Evolutionary conservation across 176 grass and related monocot genomes (phyloP).

Genomic region (Saccharum officinarum): DNA sequence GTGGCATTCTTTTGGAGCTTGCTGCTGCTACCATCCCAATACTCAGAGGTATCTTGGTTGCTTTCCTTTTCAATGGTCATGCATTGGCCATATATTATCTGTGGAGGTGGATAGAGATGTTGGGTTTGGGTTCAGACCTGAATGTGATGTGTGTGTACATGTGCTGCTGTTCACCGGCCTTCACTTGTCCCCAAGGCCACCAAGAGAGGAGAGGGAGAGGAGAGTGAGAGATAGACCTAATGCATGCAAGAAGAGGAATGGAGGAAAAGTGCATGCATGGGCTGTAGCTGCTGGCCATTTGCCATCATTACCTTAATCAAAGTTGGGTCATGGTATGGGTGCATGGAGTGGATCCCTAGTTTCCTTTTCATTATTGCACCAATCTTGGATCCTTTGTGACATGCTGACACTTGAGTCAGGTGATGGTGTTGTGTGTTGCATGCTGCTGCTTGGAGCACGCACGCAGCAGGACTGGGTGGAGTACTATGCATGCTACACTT

Average conservation of each 20-base stretch:
- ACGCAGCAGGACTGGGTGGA: background rate
- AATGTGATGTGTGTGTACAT: constrained; percentile 26
- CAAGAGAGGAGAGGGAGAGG: background rate
- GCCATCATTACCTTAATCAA: constrained; percentile 94
- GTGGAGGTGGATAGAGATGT: background rate
- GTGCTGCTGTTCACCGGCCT: background rate
- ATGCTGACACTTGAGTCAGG: constrained; percentile 17
- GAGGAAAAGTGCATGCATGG: constrained; percentile 67
- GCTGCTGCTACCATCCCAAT: constrained; percentile 12
- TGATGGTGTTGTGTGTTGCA: background rate
- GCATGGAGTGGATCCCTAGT: constrained; percentile 40
- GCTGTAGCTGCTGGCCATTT: constrained; percentile 58
- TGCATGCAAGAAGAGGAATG: no score
- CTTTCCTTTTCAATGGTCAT: constrained; percentile 19
- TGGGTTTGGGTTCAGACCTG: constrained; percentile 23
- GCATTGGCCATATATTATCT: constrained; percentile 22
- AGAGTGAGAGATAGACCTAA: background rate
- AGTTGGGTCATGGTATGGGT: constrained; percentile 12
- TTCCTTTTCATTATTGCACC: constrained; percentile 37
- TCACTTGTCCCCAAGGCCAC: constrained; percentile 5
- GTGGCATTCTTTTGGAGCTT: constrained; percentile 32
- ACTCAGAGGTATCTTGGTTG: constrained; percentile 29
- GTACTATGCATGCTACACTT: background rate
- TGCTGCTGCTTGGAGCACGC: background rate
- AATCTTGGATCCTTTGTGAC: constrained; percentile 46